A percentile compares a stretch with the other conserved stretches of the same genome.
These are phyloP conservation scores for Phytopythium montanum DNA, from an alignment of 352 stramenopile genomes.

Conservation along the genomic window DNA sequence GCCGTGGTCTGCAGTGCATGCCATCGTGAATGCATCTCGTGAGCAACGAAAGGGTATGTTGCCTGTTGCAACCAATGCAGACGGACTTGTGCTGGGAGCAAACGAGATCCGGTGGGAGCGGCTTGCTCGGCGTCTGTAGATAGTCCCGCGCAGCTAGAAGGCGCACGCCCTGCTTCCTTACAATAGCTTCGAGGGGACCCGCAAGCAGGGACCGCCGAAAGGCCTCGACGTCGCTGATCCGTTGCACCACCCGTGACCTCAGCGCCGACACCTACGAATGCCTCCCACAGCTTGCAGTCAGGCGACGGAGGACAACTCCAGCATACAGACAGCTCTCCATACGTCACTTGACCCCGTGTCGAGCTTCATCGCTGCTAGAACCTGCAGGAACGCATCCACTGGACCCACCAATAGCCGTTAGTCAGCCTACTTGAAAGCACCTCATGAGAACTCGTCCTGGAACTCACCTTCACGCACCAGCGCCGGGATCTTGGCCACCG, in stretches of 20 bases:
- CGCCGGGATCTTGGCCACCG: conserved; percentile 35
- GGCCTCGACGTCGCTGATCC: conserved; percentile 37
- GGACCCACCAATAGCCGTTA: background rate
- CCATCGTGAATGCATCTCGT: background rate
- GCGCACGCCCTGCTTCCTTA: conserved; percentile 38
- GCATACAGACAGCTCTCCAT: background rate
- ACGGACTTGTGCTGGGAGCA: background rate
- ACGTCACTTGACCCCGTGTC: conserved; percentile 11
- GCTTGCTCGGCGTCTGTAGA: conserved; percentile 20
- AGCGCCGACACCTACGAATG: background rate
- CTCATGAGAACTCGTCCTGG: no score
- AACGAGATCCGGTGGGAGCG: conserved; percentile 9
- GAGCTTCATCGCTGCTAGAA: conserved; percentile 6
- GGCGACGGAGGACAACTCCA: background rate
- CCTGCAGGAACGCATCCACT: conserved; percentile 30
- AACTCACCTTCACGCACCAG: conserved; percentile 41
- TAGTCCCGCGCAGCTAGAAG: conserved; percentile 27
- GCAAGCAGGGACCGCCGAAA: conserved; percentile 38
- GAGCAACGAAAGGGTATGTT: background rate
- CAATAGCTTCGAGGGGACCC: conserved; percentile 43
- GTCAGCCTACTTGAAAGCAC: background rate
- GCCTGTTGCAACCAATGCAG: no score
- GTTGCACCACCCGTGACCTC: conserved; percentile 15
- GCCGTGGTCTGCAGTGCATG: conserved; percentile 7
- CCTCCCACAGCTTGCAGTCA: background rate